These are phyloP conservation scores for Ligustrum vulgare DNA, from an alignment of 257 asterid genomes.

Conservation along the genomic window DNA sequence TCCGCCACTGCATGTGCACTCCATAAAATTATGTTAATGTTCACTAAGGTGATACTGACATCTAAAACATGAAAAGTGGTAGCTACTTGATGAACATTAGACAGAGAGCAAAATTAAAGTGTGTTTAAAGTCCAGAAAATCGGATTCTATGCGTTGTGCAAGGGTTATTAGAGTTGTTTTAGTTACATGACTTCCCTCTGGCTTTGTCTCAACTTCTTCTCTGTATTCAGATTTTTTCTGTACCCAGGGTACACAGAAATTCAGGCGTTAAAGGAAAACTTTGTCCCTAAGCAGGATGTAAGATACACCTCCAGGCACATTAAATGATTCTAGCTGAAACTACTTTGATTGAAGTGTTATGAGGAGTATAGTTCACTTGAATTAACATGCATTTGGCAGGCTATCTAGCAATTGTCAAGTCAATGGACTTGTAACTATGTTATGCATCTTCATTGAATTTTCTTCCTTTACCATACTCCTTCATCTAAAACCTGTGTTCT, in stretches of 20 bases:
- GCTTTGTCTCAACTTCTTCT: not conserved
- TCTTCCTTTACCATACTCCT: not conserved
- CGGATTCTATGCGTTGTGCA: not conserved
- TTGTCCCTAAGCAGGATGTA: not conserved
- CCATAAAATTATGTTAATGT: not conserved
- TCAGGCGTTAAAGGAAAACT: not conserved
- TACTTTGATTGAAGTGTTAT: not conserved
- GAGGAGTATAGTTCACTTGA: not conserved
- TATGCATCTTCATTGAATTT: not conserved
- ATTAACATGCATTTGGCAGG: not conserved
- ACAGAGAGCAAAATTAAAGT: not conserved
- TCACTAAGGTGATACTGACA: not conserved
- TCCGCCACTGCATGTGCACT: too few relatives aligned
- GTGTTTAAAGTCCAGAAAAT: not conserved
- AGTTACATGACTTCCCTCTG: not conserved
- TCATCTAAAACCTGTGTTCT: not conserved
- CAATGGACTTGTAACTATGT: not conserved
- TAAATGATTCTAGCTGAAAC: not conserved
- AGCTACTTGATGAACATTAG: not conserved
- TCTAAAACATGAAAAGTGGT: not conserved
- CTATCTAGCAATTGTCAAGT: not conserved
- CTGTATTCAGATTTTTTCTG: not conserved
- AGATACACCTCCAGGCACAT: not conserved
- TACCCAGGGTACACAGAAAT: not conserved
- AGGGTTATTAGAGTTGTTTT: not conserved